Base-by-base conservation (phyloP, 306 rosid species). In the Malus asiatica region DNA sequence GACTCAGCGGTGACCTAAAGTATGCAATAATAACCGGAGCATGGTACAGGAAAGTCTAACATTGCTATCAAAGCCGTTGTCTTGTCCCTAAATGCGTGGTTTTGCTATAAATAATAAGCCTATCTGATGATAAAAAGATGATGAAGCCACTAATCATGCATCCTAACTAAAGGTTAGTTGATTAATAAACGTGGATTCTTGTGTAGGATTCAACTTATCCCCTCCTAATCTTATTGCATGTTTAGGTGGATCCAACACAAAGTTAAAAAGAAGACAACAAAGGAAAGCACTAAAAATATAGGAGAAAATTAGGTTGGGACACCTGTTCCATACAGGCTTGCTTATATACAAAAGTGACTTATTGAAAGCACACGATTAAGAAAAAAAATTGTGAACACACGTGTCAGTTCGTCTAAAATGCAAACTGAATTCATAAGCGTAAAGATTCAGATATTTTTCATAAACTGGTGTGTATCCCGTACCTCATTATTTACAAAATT, bases 181-280 rank as follows among this genome's bases (percentile, higher is more conserved):
- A 78, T 55, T n/a, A 58, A n/a, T n/a, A 10, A 8, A n/a, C 27
- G 73, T 62, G 87, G 82, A 73, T 77, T 81, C 71, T 84, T 78
- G 73, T 78, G 89, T 76, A 76, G 75, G 85, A 80, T 87, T 81
- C 89, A 87, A 84, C 87, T 75, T 38, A 78, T 51, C 74, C 68
- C 73, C 71, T 75, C 76, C 63, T 71, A n/a, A 25, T 72, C 79
- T 82, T 77, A 76, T 79, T 82, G 81, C 89, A 79, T 73, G 65
- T 78, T 40, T 75, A 83, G 77, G 87, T 77, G 91, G 93, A 85
- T 88, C 86, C 86, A 84, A 82, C 85, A 25, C 75, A 78, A 64
- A 57, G 77, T 74, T 19, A 30, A 72, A 72, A 72, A 74, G 45
- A 73, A 83, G 75, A 40, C 75, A 69, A 78, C 74, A 74, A 82